Evolutionary conservation across 2,329 filamentous ascomycete genomes (phyloP), one percentile per base, ranked within the genome.

Genomic region (Botrytis aclada): DNA sequence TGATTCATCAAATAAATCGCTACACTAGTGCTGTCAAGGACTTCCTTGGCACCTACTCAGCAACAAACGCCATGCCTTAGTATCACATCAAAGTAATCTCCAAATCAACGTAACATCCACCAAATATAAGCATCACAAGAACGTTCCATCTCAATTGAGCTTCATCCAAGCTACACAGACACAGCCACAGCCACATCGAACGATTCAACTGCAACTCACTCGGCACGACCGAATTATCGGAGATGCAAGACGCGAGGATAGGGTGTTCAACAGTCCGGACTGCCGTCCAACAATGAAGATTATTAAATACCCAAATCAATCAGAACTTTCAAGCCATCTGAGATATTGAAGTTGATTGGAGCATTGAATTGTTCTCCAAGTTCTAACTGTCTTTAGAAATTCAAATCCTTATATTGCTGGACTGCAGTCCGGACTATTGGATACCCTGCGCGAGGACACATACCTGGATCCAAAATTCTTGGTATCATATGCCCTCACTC

Each of bases 141-240:
- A 67, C 45, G 64, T 67, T 67, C 64, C 64, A 34, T 56, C 34
- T 9, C 47, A 67, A 34, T 32, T 54, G 34, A 54, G 16, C 34
- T 54, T 41, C 34, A 29, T 20, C 1, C 25, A 39, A 45, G 14
- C 37, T 29, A 22, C 63, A 34, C 43, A 47, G 1, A n/a, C 25
- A 29, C 45, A 67, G 47, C 45, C 64, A 66, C 64, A 66, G 64
- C 64, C 64, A 67, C 64, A 41, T 67, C 34, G 47, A 67, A 67
- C 10, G 47, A 56, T 22, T 7, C 64, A 9, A 25, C 25, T n/a
- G 22, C 47, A 56, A 32, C 16, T 32, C 20, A 39, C 34, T 41
- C 64, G 34, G 64, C 64, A 41, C 45, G 64, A 67, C 64, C 64
- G 64, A 67, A 66, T 29, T 20, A 25, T 39, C 45, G 64, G 32